Conservation (phyloP, 2,329 filamentous ascomycete species). For the Colletotrichum sp. region DNA sequence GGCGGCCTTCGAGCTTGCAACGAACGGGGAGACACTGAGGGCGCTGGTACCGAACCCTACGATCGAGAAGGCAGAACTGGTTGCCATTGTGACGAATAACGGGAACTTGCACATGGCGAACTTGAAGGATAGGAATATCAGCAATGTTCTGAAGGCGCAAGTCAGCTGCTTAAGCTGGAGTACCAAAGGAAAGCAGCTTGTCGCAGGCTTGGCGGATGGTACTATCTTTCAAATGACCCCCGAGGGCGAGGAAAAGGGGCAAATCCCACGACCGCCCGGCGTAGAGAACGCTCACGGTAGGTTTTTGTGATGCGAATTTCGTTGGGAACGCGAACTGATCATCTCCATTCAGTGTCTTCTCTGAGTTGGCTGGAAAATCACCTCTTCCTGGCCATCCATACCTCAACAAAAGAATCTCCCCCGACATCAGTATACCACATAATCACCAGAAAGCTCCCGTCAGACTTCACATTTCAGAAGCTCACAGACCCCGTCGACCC, state of each 20-base stretch:
- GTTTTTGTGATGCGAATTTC: conserved; percentile 28
- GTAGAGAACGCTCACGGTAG: conserved; percentile 72
- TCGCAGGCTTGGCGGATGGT: conserved; percentile 84
- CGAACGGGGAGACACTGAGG: conserved; percentile 76
- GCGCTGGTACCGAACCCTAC: conserved; percentile 82
- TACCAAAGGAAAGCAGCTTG: conserved; percentile 87
- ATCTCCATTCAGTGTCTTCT: conserved; percentile 74
- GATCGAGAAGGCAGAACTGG: conserved; percentile 72
- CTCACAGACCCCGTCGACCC: conserved; percentile 76
- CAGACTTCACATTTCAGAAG: conserved; percentile 73
- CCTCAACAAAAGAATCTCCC: conserved; percentile 61
- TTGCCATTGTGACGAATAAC: conserved; percentile 79
- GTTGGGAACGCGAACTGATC: conserved; percentile 29
- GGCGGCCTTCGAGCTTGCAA: conserved; percentile 76
- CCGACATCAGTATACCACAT: conserved; percentile 79
- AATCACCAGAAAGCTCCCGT: conserved; percentile 68
- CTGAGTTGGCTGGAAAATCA: conserved; percentile 90
- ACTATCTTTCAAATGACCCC: conserved; percentile 83
- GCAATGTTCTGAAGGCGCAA: conserved; percentile 68
- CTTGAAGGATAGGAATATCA: conserved; percentile 70
- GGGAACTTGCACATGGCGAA: conserved; percentile 88
- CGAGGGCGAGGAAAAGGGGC: conserved; percentile 76
- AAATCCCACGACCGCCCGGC: conserved; percentile 78
- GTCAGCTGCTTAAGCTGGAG: conserved; percentile 93
- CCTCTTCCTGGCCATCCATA: conserved; percentile 82